Evolutionary conservation across 352 stramenopile genomes (phyloP).

Genomic region (Peronospora destructor): DNA sequence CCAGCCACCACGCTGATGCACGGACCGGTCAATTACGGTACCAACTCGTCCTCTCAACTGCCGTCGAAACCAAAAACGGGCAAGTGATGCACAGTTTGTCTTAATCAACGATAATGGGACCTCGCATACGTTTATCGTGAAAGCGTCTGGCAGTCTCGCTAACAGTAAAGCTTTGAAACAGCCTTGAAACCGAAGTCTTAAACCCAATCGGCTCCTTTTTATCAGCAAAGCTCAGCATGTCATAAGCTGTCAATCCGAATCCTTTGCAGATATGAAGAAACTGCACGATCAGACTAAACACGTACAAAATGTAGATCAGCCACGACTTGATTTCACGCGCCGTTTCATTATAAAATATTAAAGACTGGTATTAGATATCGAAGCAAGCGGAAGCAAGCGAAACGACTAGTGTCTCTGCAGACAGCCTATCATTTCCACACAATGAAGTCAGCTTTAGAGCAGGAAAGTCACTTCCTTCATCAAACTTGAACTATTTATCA

Average conservation of each 20-base stretch:
- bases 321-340: constrained; percentile 7
- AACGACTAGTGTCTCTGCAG: background rate
- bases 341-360: constrained; percentile 26
- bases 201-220: background rate
- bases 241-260: background rate
- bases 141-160: constrained; percentile 4
- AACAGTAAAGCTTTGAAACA: constrained; percentile 25
- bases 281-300: background rate
- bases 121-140: constrained; percentile 1
- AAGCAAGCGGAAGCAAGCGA: constrained; percentile 9
- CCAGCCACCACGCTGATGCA: background rate
- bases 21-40: constrained; percentile 17
- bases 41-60: constrained; percentile 22
- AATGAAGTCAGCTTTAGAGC: background rate
- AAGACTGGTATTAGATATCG: constrained; percentile 13
- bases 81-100: constrained; percentile 19
- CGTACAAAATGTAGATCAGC: background rate
- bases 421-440: constrained; percentile 1
- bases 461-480: background rate
- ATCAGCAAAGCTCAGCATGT: background rate
- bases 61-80: constrained; percentile 26
- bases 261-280: background rate
- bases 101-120: constrained; percentile 29
- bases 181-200: constrained; percentile 18
- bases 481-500: constrained; percentile 1